Base-by-base conservation (phyloP, 78 protist genomes). In the Dictyostelium citrinum region DNA sequence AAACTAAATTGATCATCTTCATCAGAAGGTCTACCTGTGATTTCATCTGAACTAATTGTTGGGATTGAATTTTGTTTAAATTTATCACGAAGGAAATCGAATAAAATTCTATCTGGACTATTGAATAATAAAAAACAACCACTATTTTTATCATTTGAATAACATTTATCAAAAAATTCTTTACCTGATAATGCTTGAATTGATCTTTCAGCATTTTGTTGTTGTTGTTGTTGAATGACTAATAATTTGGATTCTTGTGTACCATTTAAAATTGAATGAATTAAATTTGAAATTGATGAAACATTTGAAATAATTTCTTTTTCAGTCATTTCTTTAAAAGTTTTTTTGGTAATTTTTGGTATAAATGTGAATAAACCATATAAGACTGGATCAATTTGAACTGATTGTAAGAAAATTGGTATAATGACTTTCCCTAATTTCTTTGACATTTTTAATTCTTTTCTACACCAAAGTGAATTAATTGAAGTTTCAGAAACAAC, bases 401-500 rank as follows among this genome's bases (percentile, higher is more conserved):
- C 81, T 41, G 68, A 2, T 17, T 78, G 81, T 31, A 64, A 78
- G 20, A 61, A 45, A 0, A 88, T 5, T 29, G 93, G 84, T 1
- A 88, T 67, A 35, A 88, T 76, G 10, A 46, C 20, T 49, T 88
- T 88, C 49, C 93, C 84, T n/a, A 88, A 37, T 64, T 55, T 76
- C 20, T 64, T 76, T 39, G 86, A 67, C 85, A 88, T 88, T 49
- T 88, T 88, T 4, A 88, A 68, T 67, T 88, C 93, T 67, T 88
- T 88, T 49, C 93, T 58, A 88, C 93, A 88, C 93, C 93, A 88
- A 61, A 88, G 93, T 12, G 85, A 78, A 37, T 74, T 58, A n/a
- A 64, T 39, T 20, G 93, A 88, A 14, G 85, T 78, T 33, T 76
- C 81, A 37, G 85, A 78, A 2, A 78, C 45, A 29, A 82, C 75